Base-by-base conservation (phyloP, 2,329 filamentous ascomycete species). In the Fusarium nelsonii region DNA sequence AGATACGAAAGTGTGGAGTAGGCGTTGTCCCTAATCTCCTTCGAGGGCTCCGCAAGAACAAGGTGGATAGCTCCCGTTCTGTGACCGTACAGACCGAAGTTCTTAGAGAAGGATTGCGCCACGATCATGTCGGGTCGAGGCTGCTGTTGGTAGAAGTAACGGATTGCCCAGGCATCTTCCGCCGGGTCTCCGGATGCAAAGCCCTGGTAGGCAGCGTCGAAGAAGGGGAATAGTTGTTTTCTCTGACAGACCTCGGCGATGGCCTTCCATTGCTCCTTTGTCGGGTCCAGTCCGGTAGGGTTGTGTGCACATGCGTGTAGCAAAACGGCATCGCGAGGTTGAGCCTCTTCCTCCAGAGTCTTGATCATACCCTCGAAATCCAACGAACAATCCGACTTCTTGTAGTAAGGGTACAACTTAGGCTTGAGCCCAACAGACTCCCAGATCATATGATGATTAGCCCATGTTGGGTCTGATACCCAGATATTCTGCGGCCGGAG, bases 371-470 rank as follows among this genome's bases (percentile, higher is more conserved):
- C 94, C 61, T 91, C 88, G 76, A 97, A 94, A 81, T 98, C 93
- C 52, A 99, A 89, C 49, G 93, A 94, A 78, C 92, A 94, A 68
- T 94, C 97, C 76, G 91, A 78, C 77, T 92, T 88, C 79, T 90
- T 91, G 83, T 97, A 99, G 86, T 98, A 99, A 48, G 95, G 95
- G 83, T 98, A 99, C 70, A 88, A 88, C 73, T 90, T 90, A 73
- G 93, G 88, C 33, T 88, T 84, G 23, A 98, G 84, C 73, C 88
- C 86, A 75, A 97, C 94, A 77, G 97, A 97, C 80, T 85, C 87
- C 84, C 98, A 97, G 84, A 99, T 97, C 82, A 97, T 94, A 83
- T 97, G 90, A 88, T 99, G 96, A 84, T 99, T 98, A 74, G 92
- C 93, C 96, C 96, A 99, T 64, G 96, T 98, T 41, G 96, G 96